phyloP scores from a whole-genome alignment of 2,329 filamentous ascomycete species.

The Stagonosporopsis vannaccii region DNA sequence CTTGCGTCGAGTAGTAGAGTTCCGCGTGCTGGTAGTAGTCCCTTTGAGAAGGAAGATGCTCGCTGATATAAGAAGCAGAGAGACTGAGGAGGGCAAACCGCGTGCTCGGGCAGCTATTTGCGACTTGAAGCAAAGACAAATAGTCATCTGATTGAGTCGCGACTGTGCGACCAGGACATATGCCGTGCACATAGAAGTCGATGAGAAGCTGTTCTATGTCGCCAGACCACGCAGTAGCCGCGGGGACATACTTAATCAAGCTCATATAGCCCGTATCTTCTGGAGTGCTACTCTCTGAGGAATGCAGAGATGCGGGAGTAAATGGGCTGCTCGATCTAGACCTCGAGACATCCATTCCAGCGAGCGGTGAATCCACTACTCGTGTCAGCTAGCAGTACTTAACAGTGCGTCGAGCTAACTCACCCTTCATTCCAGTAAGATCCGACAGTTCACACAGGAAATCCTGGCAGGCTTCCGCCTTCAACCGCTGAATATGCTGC shows the following conservation, averaged over 20 bases:
- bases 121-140: slow-evolving; percentile 29
- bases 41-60: slow-evolving; percentile 39
- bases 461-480: slow-evolving; percentile 45
- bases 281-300: slow-evolving; percentile 34
- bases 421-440: slow-evolving; percentile 39
- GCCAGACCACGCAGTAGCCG: slow-evolving; percentile 23
- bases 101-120: slow-evolving; percentile 39
- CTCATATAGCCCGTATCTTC: slow-evolving; percentile 34
- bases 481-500: slow-evolving; percentile 41
- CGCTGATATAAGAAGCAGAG: slow-evolving; percentile 42
- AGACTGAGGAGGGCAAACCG: slow-evolving; percentile 42
- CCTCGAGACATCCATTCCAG: slow-evolving; percentile 34
- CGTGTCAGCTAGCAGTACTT: slow-evolving; percentile 17
- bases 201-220: slow-evolving; percentile 41
- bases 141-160: slow-evolving; percentile 40
- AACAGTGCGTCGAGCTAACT: neutral
- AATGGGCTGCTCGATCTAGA: slow-evolving; percentile 38
- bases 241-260: slow-evolving; percentile 42
- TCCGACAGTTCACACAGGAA: slow-evolving; percentile 46
- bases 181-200: slow-evolving; percentile 42
- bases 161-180: slow-evolving; percentile 42
- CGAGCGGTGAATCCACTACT: slow-evolving; percentile 36
- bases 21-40: slow-evolving; percentile 42
- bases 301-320: slow-evolving; percentile 33
- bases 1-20: slow-evolving; percentile 44